Base-by-base conservation (phyloP, 306 rosid species). In the Vigna hirtella region DNA sequence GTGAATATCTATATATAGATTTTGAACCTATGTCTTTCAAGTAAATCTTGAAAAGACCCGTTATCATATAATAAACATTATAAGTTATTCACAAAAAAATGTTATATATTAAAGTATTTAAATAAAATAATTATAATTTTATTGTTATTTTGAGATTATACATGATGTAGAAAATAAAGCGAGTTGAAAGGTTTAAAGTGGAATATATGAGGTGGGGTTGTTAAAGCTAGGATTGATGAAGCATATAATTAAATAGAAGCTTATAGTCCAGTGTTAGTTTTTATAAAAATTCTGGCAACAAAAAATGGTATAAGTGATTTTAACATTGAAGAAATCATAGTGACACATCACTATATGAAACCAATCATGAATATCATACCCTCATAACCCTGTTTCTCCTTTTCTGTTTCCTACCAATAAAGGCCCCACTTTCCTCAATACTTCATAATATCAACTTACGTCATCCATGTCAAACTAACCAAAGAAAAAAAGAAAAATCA, bases 351-450 rank as follows among this genome's bases (percentile, higher is more conserved):
- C 70, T 34, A 9, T 9, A 76, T 77, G 67, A 24, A 66, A 49
- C 77, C 70, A 70, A 77, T 83, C 50, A 52, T 48, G 53, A 67
- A 65, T 70, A 73, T 76, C 86, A 55, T 61, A 79, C 26, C 62
- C 55, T 72, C 58, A 59, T 78, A 42, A 67, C 32, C 73, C 18
- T 9, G 70, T 53, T 20, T 45, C 8, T 42, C 49, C 30, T 47
- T 57, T 57, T 56, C 36, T 65, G 48, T 34, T 64, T 43, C 65
- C 78, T 24, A 56, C 42, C 69, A 48, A 72, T 38, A 82, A 52
- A 45, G 77, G 83, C 47, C 52, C 79, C 75, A 12, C 69, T 16
- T 15, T 50, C 42, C 57, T 20, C 20, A 49, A 69, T 30, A 63
- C 45, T 62, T 30, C 12, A 32, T 74, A 10, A 32, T 74, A 10